Conservation (phyloP, 192 early-diverging fungal species). For the Rhizoclosmatium globosum region DNA sequence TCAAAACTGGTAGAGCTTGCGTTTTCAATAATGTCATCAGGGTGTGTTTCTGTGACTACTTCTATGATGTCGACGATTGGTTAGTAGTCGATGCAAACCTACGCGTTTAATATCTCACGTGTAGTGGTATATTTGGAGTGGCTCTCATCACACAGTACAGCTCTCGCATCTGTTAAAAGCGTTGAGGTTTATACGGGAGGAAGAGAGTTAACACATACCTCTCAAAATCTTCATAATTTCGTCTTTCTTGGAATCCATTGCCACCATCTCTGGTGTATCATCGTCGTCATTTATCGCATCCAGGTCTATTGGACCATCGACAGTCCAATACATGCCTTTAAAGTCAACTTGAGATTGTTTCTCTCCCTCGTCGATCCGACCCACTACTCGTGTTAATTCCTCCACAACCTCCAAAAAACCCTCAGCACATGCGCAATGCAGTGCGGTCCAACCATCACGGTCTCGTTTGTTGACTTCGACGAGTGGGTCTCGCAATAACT, state of each 20-base stretch:
- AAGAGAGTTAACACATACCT: slow-evolving; percentile 19
- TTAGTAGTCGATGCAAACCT: no score
- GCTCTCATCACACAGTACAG: no score
- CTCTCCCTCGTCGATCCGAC: slow-evolving; percentile 24
- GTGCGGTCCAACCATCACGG: slow-evolving; percentile 70
- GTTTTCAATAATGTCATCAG: no score
- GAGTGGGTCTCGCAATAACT: slow-evolving; percentile 38
- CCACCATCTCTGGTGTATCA: slow-evolving; percentile 51
- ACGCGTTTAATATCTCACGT: no score
- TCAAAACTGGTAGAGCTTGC: no score
- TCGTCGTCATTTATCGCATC: slow-evolving; percentile 51
- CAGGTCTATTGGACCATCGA: slow-evolving; percentile 60
- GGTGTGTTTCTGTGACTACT: no score
- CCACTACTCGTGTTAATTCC: slow-evolving; percentile 50
- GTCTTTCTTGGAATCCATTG: slow-evolving; percentile 41
- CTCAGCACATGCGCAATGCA: slow-evolving; percentile 75
- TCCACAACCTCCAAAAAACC: slow-evolving; percentile 62
- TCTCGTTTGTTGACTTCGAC: slow-evolving; percentile 53
- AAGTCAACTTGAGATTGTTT: not conserved
- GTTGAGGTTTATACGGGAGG: no score
- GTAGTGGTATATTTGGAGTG: no score
- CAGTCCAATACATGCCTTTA: slow-evolving; percentile 28
- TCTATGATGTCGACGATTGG: no score
- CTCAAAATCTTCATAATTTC: slow-evolving; percentile 39
- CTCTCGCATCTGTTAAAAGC: no score